Percentiles rank a stretch among this genome's conserved stretches.
Evolutionary conservation across 2,329 filamentous ascomycete species (phyloP).

Genomic region (Sclerotinia spermophila): DNA sequence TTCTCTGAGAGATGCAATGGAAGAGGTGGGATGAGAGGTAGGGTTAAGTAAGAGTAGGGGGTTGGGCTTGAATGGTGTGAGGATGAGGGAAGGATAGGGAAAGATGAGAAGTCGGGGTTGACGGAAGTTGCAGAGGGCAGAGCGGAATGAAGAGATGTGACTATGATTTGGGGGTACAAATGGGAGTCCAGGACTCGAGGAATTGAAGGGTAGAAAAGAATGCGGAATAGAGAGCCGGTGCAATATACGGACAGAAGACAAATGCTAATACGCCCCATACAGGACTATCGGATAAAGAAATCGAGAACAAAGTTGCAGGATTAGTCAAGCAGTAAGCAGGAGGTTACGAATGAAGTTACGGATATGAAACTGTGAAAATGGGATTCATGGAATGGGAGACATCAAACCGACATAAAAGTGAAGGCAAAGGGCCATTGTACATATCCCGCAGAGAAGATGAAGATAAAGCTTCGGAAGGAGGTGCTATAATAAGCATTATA

Average conservation of each 20-base stretch:
- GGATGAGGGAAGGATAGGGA: not conserved
- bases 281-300: slow-evolving; percentile 67
- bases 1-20: not conserved
- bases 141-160: not conserved
- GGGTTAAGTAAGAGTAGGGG: no score
- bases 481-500: not conserved
- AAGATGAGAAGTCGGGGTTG: not conserved
- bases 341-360: not conserved
- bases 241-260: no score
- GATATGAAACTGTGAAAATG: not conserved
- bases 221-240: not conserved
- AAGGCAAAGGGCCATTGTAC: slow-evolving; percentile 6
- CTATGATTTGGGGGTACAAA: not conserved
- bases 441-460: slow-evolving; percentile 13
- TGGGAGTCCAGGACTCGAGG: no score
- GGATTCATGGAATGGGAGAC: not conserved
- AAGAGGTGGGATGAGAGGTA: not conserved
- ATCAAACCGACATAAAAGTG: not conserved
- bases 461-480: not conserved
- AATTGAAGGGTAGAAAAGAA: slow-evolving; percentile 19
- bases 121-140: not conserved
- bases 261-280: not conserved
- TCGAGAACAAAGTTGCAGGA: slow-evolving; percentile 37
- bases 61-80: no score
- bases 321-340: slow-evolving; percentile 14